Percentiles rank a stretch among this genome's conserved stretches.
These are phyloP conservation scores for Brassica hybrid DNA, from an alignment of 441 rosid genomes.

Conservation along the genomic window DNA sequence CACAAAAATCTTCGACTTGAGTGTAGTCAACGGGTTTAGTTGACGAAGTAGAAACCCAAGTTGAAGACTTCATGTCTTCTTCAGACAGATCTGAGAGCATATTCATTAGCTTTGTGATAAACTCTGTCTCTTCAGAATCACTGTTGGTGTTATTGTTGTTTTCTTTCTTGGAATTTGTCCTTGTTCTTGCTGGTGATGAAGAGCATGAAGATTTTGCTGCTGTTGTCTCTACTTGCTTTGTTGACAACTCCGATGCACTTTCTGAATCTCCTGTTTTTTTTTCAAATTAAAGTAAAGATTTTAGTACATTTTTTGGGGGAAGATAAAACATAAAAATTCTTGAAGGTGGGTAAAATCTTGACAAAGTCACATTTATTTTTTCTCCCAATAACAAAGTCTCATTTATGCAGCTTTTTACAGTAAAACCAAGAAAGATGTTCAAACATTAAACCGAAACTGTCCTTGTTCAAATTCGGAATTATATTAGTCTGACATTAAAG, in stretches of 20 bases:
- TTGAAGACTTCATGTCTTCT: constrained; percentile 51
- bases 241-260: constrained; percentile 44
- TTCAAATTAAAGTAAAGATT: constrained; percentile 43
- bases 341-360: constrained; percentile 23
- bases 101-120: constrained; percentile 44
- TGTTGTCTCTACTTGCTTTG: constrained; percentile 32
- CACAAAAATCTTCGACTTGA: constrained; percentile 55
- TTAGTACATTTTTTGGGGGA: constrained; percentile 8
- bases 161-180: constrained; percentile 38
- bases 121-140: constrained; percentile 43
- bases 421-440: constrained; percentile 29
- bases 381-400: constrained; percentile 9
- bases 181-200: constrained; percentile 40
- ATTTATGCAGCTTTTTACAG: constrained; percentile 30
- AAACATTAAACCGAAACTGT: constrained; percentile 3
- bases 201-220: constrained; percentile 38
- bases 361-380: constrained; percentile 18
- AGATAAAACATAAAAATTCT: constrained; percentile 9
- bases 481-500: too few species aligned
- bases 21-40: constrained; percentile 43
- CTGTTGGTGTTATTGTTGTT: constrained; percentile 11
- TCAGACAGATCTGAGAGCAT: constrained; percentile 53
- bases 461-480: constrained; percentile 5
- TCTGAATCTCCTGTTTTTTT: constrained; percentile 42
- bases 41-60: constrained; percentile 48